Conservation (phyloP, 2,329 filamentous ascomycete species). For the Trichoderma polysporum region DNA sequence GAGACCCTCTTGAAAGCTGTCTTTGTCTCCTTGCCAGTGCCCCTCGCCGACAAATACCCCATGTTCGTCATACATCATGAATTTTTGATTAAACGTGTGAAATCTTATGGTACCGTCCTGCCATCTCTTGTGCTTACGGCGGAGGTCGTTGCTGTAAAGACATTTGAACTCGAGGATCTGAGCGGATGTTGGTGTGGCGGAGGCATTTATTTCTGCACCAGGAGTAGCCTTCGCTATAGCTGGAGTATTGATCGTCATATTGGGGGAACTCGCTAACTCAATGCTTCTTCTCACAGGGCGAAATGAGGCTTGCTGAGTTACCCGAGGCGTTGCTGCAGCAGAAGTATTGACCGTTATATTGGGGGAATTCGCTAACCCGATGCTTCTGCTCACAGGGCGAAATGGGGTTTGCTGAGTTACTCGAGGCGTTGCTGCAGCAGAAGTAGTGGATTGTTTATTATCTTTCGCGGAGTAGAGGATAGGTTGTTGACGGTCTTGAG, state of each 20-base stretch:
- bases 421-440: neutral
- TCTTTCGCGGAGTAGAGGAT: neutral
- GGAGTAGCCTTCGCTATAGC: neutral
- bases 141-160: conserved; percentile 82
- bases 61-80: conserved; percentile 85
- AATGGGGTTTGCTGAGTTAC: neutral
- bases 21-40: conserved; percentile 64
- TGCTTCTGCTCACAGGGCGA: neutral
- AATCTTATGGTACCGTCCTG: conserved; percentile 87
- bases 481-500: neutral
- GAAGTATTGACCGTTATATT: no score
- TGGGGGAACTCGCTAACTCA: neutral
- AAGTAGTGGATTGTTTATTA: neutral
- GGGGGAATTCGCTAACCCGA: neutral
- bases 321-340: neutral
- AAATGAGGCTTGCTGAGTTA: neutral
- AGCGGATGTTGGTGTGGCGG: conserved; percentile 49
- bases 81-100: conserved; percentile 85
- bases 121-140: conserved; percentile 88
- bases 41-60: conserved; percentile 81
- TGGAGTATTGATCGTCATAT: neutral
- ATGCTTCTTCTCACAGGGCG: neutral
- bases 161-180: conserved; percentile 79
- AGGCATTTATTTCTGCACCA: neutral
- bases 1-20: conserved; percentile 73